Conservation (phyloP, 2,329 filamentous ascomycete species). For the Trichoderma pleuroti region DNA sequence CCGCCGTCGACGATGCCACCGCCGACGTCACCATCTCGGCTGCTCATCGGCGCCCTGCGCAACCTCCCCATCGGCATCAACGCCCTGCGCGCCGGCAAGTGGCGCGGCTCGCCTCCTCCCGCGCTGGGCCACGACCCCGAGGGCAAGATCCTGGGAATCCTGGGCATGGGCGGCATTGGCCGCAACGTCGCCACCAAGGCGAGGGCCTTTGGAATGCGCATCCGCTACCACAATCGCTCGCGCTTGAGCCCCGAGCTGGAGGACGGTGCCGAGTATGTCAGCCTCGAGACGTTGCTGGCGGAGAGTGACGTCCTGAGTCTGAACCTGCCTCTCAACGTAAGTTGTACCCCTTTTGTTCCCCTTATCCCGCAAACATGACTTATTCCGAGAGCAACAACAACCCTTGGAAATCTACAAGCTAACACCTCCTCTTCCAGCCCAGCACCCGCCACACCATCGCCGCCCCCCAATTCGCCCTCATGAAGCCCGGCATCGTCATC, state of each 20-base stretch:
- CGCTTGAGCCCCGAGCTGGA: constrained; percentile 54
- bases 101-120: constrained; percentile 57
- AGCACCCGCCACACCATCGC: constrained; percentile 74
- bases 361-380: neutral
- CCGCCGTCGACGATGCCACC: constrained; percentile 76
- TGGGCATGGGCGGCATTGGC: constrained; percentile 86
- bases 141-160: constrained; percentile 73
- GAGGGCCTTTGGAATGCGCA: constrained; percentile 69
- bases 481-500: constrained; percentile 75
- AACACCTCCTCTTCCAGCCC: constrained; percentile 33
- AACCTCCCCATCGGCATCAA: constrained; percentile 67
- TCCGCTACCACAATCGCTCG: constrained; percentile 71
- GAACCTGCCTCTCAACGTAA: constrained; percentile 77
- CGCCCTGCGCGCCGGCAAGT: constrained; percentile 62
- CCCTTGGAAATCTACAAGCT: neutral
- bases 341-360: constrained; percentile 32
- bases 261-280: constrained; percentile 62
- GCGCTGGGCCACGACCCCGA: constrained; percentile 72
- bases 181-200: constrained; percentile 72
- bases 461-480: constrained; percentile 64
- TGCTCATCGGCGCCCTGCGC: constrained; percentile 75
- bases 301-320: constrained; percentile 74
- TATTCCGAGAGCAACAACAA: neutral
- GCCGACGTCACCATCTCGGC: constrained; percentile 77
- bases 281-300: constrained; percentile 67